Base-by-base conservation (phyloP, 1,284 basidiomycete genomes). In the Agroathelia rolfsii region DNA sequence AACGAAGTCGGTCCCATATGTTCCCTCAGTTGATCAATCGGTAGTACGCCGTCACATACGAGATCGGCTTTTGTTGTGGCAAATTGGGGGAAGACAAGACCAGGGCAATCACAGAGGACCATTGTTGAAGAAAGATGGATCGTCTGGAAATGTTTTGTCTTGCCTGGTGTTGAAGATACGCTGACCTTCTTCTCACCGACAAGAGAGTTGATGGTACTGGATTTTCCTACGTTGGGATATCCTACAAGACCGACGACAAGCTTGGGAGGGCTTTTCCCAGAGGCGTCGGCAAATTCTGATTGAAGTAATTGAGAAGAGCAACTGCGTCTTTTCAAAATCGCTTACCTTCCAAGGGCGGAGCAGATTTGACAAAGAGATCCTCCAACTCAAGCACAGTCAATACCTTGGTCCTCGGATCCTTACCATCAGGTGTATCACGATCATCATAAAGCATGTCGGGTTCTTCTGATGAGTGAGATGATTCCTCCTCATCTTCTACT, bases 81-180 rank as follows among this genome's bases (percentile, higher is more conserved):
- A 55, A 98, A 98, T 50, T 98, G 95, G 5, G 95, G 95, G 55
- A 98, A 98, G 11, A 98, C 95, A 17, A 98, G 67, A 61, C 95
- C 95, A 9, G 95, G 95, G 62, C 95, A 99, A 64, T 99, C 95
- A 49, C 94, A 98, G n/a, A 99, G 72, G 9, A 87, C 69, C 30
- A 97, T 84, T 3, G 74, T 67, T 17, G 86, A 75, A 1, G 92
- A 92, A 16, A 98, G 71, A 43, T 92, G 76, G 42, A 97, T 92
- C 0, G 95, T 99, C 60, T 99, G 95, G 65, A 98, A 97, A 59
- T 98, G 95, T 55, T 99, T 99, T 18, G 95, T 99, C 59, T 98
- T 97, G 44, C 95, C 93, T 0, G 95, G 95, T 0, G 94, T 98
- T 0, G 92, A 79, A 2, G 93, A 97, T 6, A 96, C 94, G 47